Percentiles rank a stretch among this genome's conserved stretches.
Conservation (phyloP, 768 basidiomycete species). For the Phaeotremella fagi region DNA sequence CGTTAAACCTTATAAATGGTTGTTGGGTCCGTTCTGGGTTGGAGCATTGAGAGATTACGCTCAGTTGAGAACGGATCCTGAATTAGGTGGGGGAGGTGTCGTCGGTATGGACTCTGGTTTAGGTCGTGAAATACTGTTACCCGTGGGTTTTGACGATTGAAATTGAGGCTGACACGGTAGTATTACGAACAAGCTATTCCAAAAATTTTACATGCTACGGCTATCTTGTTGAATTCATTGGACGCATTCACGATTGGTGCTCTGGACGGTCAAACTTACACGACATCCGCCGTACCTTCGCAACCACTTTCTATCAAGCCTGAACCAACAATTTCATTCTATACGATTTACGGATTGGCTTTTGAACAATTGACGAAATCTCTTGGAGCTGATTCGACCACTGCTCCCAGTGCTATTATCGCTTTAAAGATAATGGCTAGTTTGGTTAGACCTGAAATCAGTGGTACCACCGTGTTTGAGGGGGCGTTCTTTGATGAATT, state of each 20-base stretch:
- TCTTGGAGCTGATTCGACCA: conserved; percentile 29
- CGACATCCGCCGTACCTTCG: conserved; percentile 11
- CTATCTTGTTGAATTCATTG: conserved; percentile 65
- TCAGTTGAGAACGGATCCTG: conserved; percentile 80
- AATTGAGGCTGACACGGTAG: conserved; percentile 49
- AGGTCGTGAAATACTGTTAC: conserved; percentile 82
- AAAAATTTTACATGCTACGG: conserved; percentile 76
- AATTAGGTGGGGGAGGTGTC: conserved; percentile 56
- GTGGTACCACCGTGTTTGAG: conserved; percentile 74
- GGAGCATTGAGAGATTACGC: conserved; percentile 87
- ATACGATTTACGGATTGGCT: conserved; percentile 84
- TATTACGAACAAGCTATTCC: conserved; percentile 83
- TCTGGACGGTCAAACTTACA: conserved; percentile 59
- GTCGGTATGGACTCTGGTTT: conserved; percentile 76
- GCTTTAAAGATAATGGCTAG: conserved; percentile 71
- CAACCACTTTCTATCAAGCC: conserved; percentile 14
- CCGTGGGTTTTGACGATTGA: conserved; percentile 57
- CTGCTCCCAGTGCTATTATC: conserved; percentile 50
- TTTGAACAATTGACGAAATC: conserved; percentile 67
- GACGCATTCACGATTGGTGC: conserved; percentile 69
- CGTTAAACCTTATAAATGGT: conserved; percentile 69
- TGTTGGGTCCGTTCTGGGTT: conserved; percentile 80
- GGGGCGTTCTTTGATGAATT: conserved; percentile 85
- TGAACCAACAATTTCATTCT: conserved; percentile 61
- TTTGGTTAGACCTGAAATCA: conserved; percentile 73